Evolutionary conservation across 768 basidiomycete species (phyloP).

Genomic region (Kwoniella newhampshirensis): DNA sequence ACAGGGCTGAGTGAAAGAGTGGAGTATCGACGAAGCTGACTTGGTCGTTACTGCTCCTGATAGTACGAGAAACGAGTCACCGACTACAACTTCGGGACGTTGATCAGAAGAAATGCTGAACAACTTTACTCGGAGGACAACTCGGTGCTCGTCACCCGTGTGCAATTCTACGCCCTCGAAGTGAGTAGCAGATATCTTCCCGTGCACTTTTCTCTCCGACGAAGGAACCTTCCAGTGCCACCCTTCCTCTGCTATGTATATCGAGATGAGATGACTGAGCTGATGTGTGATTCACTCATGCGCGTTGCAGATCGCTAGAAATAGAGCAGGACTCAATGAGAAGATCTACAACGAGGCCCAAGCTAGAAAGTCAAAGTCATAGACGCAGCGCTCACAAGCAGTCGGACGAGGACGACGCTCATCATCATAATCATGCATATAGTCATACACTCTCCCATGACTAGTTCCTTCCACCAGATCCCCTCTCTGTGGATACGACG

Average conservation of each 20-base stretch:
- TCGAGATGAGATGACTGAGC: slow-evolving; percentile 1
- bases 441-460: too few species aligned
- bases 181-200: too few species aligned
- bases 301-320: slow-evolving; percentile 75
- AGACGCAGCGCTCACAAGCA: slow-evolving; percentile 1
- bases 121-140: slow-evolving; percentile 87
- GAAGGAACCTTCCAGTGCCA: too few species aligned
- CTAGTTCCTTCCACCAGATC: too few species aligned
- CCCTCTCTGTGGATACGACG: too few species aligned
- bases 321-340: slow-evolving; percentile 86
- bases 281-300: slow-evolving; percentile 13
- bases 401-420: too few species aligned
- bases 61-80: slow-evolving; percentile 88
- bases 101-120: slow-evolving; percentile 76
- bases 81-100: slow-evolving; percentile 94
- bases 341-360: slow-evolving; percentile 77
- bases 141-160: slow-evolving; percentile 77
- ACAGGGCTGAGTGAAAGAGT: too few species aligned
- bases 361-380: slow-evolving; percentile 58
- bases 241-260: too few species aligned
- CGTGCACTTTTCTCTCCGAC: too few species aligned
- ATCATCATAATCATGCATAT: too few species aligned
- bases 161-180: slow-evolving; percentile 89
- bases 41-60: not conserved
- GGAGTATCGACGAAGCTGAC: not conserved